Percentiles rank a stretch among this genome's conserved stretches.
Conservation (phyloP, 2,329 filamentous ascomycete genomes). For the Fusarium nelsonii region DNA sequence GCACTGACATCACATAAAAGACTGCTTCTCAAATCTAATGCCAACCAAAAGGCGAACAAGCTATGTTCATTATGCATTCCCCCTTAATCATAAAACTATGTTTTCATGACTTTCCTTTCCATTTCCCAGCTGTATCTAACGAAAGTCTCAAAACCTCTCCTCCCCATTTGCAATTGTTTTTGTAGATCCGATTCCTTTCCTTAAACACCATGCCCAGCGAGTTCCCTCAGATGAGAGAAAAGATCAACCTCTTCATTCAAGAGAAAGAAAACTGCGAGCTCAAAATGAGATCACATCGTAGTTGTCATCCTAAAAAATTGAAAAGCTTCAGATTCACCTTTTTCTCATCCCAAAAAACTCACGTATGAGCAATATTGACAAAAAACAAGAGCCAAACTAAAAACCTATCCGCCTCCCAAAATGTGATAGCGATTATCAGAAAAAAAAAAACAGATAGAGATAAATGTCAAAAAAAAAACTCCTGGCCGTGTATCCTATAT, state of each 20-base stretch:
- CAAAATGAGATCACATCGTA: neutral
- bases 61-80: constrained; percentile 31
- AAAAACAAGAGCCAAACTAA: constrained; percentile 25
- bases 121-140: constrained; percentile 17
- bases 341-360: constrained; percentile 9
- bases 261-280: neutral
- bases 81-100: constrained; percentile 29
- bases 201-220: constrained; percentile 35
- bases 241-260: neutral
- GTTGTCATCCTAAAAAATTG: neutral
- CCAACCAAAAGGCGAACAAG: constrained; percentile 23
- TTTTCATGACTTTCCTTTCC: constrained; percentile 30
- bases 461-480: constrained; percentile 43
- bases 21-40: constrained; percentile 2
- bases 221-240: neutral
- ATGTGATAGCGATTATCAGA: constrained; percentile 30
- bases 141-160: constrained; percentile 16
- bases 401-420: constrained; percentile 23
- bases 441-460: constrained; percentile 8
- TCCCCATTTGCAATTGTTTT: constrained; percentile 34
- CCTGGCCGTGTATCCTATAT: constrained; percentile 50
- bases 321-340: neutral
- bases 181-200: constrained; percentile 35
- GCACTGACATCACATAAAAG: constrained; percentile 4
- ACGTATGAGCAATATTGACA: constrained; percentile 18